Evolutionary conservation across 179 eudicot species (phyloP), one percentile per base, ranked within the genome.

Genomic region (Gypsophila paniculata): DNA sequence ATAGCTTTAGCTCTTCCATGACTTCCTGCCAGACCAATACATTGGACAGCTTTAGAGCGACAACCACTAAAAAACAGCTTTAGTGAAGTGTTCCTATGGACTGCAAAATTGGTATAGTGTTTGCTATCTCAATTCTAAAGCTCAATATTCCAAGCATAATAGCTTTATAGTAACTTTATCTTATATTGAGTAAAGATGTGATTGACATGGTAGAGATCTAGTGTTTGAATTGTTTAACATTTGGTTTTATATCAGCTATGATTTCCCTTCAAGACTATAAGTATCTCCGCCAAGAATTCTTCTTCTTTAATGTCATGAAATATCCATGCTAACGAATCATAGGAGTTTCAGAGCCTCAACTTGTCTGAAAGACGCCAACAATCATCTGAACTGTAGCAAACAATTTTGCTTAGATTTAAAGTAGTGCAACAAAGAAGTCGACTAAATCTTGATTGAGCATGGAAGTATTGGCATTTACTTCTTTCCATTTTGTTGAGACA

Each of bases 1-100:
- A 88, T 42, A 91, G 57, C 68, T 85, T 88, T 71, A 85, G 71
- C 79, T 85, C 87, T 42, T 87, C 84, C 65, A 84, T 64, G 62
- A 89, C 75, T 49, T 87, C 89, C 96, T 91, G 84, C 71, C 68
- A 75, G 52, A 77, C 34, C 55, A 70, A 63, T 51, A 17, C 36
- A 69, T 12, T 17, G 23, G 51, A 63, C 53, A 77, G n/a, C 54
- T 72, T 68, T 34, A 72, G 21, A 12, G 6, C 32, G 51, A 53
- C 7, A 34, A 62, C 15, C 6, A 38, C 15, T 62, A 62, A 15
- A 32, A 22, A 0, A 57, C n/a, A 18, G 29, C 29, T 8, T 10
- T 29, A 3, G 22, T 58, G 15, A 58, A 23, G 61, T 32, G 10
- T 58, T 53, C 58, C 18, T n/a, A 14, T 12, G 8, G 32, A 29